Conservation (phyloP, 208 protist species). For the Trypanosoma brucei region DNA sequence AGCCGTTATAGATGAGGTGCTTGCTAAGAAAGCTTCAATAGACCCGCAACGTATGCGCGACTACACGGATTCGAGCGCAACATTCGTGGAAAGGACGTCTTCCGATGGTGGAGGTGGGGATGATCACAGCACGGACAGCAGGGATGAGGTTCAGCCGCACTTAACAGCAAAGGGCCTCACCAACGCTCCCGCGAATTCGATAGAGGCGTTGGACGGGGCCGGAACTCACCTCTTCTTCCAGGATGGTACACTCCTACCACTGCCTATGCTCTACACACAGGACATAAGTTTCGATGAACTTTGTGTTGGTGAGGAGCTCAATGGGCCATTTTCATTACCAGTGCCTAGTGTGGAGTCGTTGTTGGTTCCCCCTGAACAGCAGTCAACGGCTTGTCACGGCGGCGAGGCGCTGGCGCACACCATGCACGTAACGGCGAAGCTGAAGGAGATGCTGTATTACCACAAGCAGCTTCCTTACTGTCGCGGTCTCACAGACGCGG, state of each 20-base stretch:
- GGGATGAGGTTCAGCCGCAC: not conserved
- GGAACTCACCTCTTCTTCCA: conserved; percentile 23
- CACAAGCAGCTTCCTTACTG: conserved; percentile 38
- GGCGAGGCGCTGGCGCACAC: conserved; percentile 26
- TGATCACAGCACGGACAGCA: conserved; percentile 5
- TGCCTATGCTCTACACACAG: conserved; percentile 55
- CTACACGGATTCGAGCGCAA: conserved; percentile 38
- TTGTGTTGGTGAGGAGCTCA: conserved; percentile 4
- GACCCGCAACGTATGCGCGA: conserved; percentile 28
- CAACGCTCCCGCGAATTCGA: conserved; percentile 5
- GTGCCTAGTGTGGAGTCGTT: conserved; percentile 15
- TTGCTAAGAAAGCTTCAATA: conserved; percentile 39
- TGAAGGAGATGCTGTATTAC: conserved; percentile 44
- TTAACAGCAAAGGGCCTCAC: conserved; percentile 9
- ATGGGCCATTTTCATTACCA: conserved; percentile 13
- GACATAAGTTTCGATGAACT: conserved; percentile 78
- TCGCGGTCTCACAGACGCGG: conserved; percentile 34
- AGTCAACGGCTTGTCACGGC: conserved; percentile 3
- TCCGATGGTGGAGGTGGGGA: conserved; percentile 12
- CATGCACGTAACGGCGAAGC: conserved; percentile 36
- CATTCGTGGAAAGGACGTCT: conserved; percentile 41
- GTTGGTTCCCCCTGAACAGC: conserved; percentile 23
- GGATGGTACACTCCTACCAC: conserved; percentile 33
- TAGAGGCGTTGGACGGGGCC: conserved; percentile 9
- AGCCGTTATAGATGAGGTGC: conserved; percentile 50